Evolutionary conservation across 352 stramenopile genomes (phyloP).

Genomic region (Phytophthora macrochlamydospora): DNA sequence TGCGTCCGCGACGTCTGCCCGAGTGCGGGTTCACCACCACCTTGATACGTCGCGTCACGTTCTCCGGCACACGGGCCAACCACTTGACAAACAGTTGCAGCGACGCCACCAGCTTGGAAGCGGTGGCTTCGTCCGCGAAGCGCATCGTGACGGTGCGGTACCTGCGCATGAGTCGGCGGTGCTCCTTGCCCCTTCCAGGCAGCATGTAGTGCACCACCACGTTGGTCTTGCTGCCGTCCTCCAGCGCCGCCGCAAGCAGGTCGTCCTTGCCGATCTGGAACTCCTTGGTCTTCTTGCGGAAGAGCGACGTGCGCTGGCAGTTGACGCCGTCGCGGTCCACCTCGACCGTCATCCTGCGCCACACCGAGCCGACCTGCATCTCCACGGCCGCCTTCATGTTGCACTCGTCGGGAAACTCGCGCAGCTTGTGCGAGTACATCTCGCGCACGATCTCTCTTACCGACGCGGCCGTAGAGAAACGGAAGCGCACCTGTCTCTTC

Average conservation of each 20-base stretch:
- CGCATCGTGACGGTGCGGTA: conserved; percentile 53
- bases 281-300: conserved; percentile 66
- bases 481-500: conserved; percentile 60
- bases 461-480: conserved; percentile 60
- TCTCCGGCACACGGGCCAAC: conserved; percentile 66
- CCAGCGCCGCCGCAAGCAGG: conserved; percentile 48
- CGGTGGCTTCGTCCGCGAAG: conserved; percentile 34
- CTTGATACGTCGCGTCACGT: conserved; percentile 63
- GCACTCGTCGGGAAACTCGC: conserved; percentile 62
- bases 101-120: conserved; percentile 39
- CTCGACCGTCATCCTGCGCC: conserved; percentile 53
- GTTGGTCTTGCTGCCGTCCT: conserved; percentile 24
- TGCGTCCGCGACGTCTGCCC: conserved; percentile 56
- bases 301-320: conserved; percentile 58
- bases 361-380: conserved; percentile 55
- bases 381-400: conserved; percentile 33
- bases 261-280: conserved; percentile 61
- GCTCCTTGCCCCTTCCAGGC: conserved; percentile 50
- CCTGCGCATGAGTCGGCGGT: conserved; percentile 59
- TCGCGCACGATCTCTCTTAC: conserved; percentile 68
- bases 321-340: conserved; percentile 61
- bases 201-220: conserved; percentile 74
- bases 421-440: conserved; percentile 66
- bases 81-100: conserved; percentile 71
- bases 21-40: conserved; percentile 83